Conservation (phyloP, 2,329 filamentous ascomycete genomes). For the Sordariomycetes sp. region DNA sequence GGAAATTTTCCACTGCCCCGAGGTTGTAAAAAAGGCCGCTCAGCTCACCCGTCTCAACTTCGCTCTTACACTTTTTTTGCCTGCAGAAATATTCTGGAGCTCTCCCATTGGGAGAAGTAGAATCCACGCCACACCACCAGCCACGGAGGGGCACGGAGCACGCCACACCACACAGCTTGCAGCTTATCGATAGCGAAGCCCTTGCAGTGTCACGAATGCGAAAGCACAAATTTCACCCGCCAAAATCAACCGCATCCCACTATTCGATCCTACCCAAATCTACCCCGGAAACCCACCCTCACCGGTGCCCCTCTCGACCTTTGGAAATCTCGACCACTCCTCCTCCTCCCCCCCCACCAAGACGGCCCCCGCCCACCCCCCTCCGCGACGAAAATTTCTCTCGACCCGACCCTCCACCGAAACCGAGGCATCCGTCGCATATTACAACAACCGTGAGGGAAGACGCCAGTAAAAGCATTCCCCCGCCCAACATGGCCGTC, state of each 20-base stretch:
- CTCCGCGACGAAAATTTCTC: conserved; percentile 7
- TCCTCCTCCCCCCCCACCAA: background rate
- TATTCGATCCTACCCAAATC: conserved; percentile 4
- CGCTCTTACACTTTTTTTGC: background rate
- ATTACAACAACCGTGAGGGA: background rate
- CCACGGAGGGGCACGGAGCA: conserved; percentile 3
- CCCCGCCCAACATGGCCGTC: conserved; percentile 62
- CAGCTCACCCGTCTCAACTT: no score
- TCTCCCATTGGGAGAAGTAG: background rate
- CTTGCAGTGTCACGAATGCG: conserved; percentile 1
- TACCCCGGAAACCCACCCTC: conserved; percentile 5
- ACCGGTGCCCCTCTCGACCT: background rate
- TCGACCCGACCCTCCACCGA: background rate
- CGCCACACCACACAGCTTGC: conserved; percentile 6
- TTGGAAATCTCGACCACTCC: background rate
- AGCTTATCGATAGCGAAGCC: conserved; percentile 9
- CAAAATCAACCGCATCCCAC: conserved; percentile 6
- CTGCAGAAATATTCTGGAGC: background rate
- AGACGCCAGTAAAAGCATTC: conserved; percentile 5
- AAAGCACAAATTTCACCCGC: conserved; percentile 5
- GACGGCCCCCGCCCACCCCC: conserved; percentile 8
- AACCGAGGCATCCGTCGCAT: background rate
- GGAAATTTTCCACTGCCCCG: no score
- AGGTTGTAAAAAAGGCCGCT: no score
- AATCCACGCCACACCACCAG: conserved; percentile 6